Conservation (phyloP, 306 rosid species). For the Ziziphus jujuba region DNA sequence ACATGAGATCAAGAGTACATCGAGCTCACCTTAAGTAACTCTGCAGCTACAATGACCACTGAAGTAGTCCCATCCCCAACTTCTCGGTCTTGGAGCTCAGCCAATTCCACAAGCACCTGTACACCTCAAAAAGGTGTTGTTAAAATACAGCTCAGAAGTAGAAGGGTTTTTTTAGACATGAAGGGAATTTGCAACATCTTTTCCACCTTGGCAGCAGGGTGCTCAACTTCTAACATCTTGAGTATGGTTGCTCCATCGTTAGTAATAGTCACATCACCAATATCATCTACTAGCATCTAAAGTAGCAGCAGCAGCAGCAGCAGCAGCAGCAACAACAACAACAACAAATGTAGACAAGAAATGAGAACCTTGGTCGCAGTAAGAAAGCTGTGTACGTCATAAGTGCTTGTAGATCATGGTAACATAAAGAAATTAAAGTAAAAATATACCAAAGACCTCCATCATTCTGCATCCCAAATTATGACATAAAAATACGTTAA, state of each 20-base stretch:
- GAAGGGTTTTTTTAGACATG: neutral
- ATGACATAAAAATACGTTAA: too few species aligned
- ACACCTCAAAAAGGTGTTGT: slow-evolving; percentile 3
- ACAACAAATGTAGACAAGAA: neutral
- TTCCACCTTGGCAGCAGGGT: slow-evolving; percentile 96
- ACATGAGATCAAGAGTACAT: neutral
- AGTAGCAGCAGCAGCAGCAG: slow-evolving; percentile 17
- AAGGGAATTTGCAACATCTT: neutral
- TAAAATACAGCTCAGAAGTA: neutral
- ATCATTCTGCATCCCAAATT: too few species aligned
- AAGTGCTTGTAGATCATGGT: too few species aligned
- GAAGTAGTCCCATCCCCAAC: slow-evolving; percentile 99
- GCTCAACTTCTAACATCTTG: slow-evolving; percentile 96
- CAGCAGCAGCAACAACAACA: slow-evolving; percentile 20
- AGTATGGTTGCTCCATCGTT: slow-evolving; percentile 97
- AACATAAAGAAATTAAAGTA: neutral
- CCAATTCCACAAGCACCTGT: slow-evolving; percentile 94
- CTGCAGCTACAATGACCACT: slow-evolving; percentile 92
- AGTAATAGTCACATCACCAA: slow-evolving; percentile 92
- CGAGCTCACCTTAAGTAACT: slow-evolving; percentile 69
- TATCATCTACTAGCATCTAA: slow-evolving; percentile 97
- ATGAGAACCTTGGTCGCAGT: neutral
- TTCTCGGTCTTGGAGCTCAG: slow-evolving; percentile 93
- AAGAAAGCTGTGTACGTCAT: neutral
- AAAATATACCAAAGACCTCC: too few species aligned